Evolutionary conservation across 2,329 filamentous ascomycete genomes (phyloP), one percentile per base, ranked within the genome.

Genomic region (Thelonectria discophora): DNA sequence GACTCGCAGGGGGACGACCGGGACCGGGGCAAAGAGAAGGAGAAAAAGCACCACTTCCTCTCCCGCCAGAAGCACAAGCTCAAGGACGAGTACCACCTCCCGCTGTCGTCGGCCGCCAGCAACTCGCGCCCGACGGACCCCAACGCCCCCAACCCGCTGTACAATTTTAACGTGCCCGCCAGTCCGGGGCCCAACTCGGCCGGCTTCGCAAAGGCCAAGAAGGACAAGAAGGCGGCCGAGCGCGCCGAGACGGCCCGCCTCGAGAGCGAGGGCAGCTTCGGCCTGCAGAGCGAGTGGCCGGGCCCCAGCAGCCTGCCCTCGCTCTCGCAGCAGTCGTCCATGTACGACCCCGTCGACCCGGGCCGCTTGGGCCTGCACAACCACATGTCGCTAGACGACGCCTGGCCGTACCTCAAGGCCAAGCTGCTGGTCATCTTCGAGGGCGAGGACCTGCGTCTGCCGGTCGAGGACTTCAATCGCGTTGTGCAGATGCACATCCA

Each of bases 391-490:
- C 73, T 84, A 39, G 92, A 95, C 67, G 91, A 95, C 75, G 92
- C 92, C 6, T 95, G 92, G 92, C 91, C 92, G 0, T 87, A 91
- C 60, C 76, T 95, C 17, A 93, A 90, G 75, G 88, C 90, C 3
- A 90, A 91, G 67, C 80, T 95, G 42, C 80, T 94, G 5, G 86
- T 90, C 58, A 87, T 95, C 2, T 96, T 95, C 67, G 90, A 94
- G 66, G 91, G 90, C 30, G 92, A 94, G 72, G 91, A 93, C 65
- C 78, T 94, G 17, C 85, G 90, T 37, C 81, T 92, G n/a, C 91
- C 92, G 0, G 86, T 95, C 6, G 92, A 96, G 74, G 91, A 94
- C 71, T 89, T 95, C 71, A 96, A 96, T 71, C 83, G 88, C 17
- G 84, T 94, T 1, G 91, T 94, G n/a, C 85, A 84, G 65, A 86